Evolutionary conservation across 75 land plant genomes (phyloP).

Genomic region (Cryptomeria japonica): DNA sequence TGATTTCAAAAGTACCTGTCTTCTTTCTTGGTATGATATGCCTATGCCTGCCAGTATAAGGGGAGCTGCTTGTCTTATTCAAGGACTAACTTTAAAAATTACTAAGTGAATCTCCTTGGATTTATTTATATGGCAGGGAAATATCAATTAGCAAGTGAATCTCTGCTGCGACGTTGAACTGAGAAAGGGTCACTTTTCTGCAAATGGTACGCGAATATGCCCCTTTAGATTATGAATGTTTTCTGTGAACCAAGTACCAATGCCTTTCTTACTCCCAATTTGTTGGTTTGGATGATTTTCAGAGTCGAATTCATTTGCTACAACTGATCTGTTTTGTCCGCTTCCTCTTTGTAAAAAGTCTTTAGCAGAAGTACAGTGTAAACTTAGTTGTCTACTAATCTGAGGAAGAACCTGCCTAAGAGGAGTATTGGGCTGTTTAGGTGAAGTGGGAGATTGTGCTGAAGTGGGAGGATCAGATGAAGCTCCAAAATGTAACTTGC

Average conservation of each 20-base stretch:
- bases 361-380: background rate
- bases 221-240: conserved; percentile 9
- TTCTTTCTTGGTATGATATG: too few relatives aligned
- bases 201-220: conserved; percentile 3
- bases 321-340: background rate
- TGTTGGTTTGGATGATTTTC: background rate
- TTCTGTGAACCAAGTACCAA: conserved; percentile 7
- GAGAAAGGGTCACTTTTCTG: background rate
- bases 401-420: conserved; percentile 6
- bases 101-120: background rate
- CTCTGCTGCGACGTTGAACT: too few relatives aligned
- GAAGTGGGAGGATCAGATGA: background rate
- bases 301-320: background rate
- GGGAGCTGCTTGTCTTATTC: background rate
- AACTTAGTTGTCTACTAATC: conserved; percentile 4
- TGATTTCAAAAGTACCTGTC: background rate
- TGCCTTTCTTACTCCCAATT: conserved; percentile 9
- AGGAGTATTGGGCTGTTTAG: background rate
- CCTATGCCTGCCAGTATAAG: background rate
- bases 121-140: background rate
- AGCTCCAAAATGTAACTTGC: conserved; percentile 9
- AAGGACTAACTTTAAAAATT: background rate
- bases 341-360: background rate
- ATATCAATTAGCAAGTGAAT: background rate
- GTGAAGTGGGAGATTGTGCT: background rate